Evolutionary conservation across 2,329 filamentous ascomycete species (phyloP).

Genomic region (Aureobasidium mangrovei): DNA sequence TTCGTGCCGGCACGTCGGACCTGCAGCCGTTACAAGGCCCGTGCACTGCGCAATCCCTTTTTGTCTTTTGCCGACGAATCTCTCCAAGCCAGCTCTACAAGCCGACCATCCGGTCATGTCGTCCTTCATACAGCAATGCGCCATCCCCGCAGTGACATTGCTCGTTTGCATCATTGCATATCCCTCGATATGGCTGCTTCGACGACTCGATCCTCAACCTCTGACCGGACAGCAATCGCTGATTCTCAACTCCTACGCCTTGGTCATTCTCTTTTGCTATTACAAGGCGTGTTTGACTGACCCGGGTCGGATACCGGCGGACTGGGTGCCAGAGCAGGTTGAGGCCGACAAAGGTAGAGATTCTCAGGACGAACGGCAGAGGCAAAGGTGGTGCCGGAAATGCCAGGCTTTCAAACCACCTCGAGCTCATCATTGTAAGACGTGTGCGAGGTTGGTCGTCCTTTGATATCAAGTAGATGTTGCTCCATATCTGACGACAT

Average conservation of each 20-base stretch:
- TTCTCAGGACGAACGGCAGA: conserved; percentile 16
- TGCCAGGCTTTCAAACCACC: conserved; percentile 67
- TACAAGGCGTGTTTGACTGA: conserved; percentile 52
- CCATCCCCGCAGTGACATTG: conserved; percentile 58
- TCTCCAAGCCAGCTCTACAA: background rate
- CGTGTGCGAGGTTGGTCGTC: conserved; percentile 52
- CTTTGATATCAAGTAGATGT: background rate
- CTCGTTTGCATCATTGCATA: conserved; percentile 64
- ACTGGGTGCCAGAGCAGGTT: conserved; percentile 27
- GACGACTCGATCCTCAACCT: conserved; percentile 48
- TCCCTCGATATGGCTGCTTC: conserved; percentile 63
- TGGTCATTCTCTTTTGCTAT: conserved; percentile 61
- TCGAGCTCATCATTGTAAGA: conserved; percentile 71
- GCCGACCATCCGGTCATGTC: conserved; percentile 1
- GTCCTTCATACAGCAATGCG: conserved; percentile 36
- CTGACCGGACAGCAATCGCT: conserved; percentile 48
- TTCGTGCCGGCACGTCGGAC: too few relatives aligned
- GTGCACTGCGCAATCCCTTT: too few relatives aligned
- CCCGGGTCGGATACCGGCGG: conserved; percentile 45
- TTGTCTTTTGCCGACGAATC: background rate
- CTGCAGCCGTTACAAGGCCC: too few relatives aligned
- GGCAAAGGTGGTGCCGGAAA: conserved; percentile 62
- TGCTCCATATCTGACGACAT: background rate
- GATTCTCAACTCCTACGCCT: conserved; percentile 58
- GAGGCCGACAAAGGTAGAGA: background rate